phyloP scores from a whole-genome alignment of 169 alveolate species.

The Perkinsus olseni region DNA sequence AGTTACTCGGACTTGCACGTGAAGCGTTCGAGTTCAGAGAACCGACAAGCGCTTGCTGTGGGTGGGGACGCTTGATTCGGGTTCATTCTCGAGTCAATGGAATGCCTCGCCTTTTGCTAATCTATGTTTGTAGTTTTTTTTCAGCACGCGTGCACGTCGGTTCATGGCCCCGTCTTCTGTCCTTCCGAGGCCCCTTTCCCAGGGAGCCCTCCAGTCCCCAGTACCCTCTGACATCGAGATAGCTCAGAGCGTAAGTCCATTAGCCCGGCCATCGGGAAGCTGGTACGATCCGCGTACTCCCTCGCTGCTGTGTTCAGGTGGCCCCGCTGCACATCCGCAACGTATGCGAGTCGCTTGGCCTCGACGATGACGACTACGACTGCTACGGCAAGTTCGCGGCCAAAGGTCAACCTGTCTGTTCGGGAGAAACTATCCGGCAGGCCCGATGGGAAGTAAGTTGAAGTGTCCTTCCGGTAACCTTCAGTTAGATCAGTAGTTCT shows the following conservation, averaged over 20 bases:
- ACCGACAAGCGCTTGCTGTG: too few relatives aligned
- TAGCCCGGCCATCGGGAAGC: too few relatives aligned
- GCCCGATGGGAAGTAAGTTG: not conserved
- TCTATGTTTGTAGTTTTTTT: not conserved
- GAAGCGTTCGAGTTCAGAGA: too few relatives aligned
- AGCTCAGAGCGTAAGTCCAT: not conserved
- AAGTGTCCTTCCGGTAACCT: too few relatives aligned
- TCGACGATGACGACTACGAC: not conserved
- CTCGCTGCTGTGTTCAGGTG: too few relatives aligned
- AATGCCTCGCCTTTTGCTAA: too few relatives aligned
- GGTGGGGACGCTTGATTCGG: too few relatives aligned
- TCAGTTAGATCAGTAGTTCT: too few relatives aligned
- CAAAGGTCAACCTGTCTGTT: slow-evolving; percentile 1
- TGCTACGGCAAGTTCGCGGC: not conserved
- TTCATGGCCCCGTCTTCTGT: not conserved
- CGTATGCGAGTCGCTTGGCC: not conserved
- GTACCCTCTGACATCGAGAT: slow-evolving; percentile 1
- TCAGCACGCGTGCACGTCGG: not conserved
- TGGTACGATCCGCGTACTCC: too few relatives aligned
- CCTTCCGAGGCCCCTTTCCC: not conserved
- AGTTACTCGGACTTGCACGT: too few relatives aligned
- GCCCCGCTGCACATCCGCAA: not conserved
- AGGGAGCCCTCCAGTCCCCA: not conserved
- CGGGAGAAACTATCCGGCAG: not conserved
- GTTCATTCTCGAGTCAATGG: too few relatives aligned